phyloP scores from a whole-genome alignment of 306 rosid genomes.

The Myrica gale region DNA sequence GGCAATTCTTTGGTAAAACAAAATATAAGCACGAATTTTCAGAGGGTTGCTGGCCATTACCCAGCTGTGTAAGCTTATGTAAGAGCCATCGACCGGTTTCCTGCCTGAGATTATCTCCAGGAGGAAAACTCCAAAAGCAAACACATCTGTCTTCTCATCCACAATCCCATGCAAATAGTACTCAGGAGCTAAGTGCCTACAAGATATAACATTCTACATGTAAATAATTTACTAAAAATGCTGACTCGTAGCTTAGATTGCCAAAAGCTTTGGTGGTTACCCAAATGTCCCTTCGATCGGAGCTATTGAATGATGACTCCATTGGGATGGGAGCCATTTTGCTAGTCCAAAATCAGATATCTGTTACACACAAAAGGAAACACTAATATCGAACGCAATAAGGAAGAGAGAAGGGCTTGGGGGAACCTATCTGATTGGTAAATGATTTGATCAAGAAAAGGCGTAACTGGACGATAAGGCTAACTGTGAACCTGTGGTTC shows the following conservation, averaged over 20 bases:
- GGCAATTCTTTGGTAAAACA: constrained; percentile 14
- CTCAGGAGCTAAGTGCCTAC: constrained; percentile 94
- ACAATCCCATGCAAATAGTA: constrained; percentile 94
- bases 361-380: constrained; percentile 30
- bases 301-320: constrained; percentile 96
- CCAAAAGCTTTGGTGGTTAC: constrained; percentile 32
- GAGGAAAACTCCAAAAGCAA: constrained; percentile 92
- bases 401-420: not conserved
- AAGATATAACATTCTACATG: constrained; percentile 2
- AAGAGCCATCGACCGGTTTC: constrained; percentile 84
- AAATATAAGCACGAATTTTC: constrained; percentile 1
- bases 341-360: constrained; percentile 98
- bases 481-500: constrained; percentile 62
- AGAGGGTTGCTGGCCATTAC: constrained; percentile 35
- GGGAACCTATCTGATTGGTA: not conserved
- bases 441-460: not conserved
- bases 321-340: constrained; percentile 97
- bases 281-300: constrained; percentile 99
- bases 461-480: not conserved
- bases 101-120: constrained; percentile 85
- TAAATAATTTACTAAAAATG: not conserved
- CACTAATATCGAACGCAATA: not conserved
- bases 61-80: constrained; percentile 92
- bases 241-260: not conserved
- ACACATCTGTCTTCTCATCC: constrained; percentile 98